Evolutionary conservation across 1,139 yeast species (phyloP), one percentile per base, ranked within the genome.

Genomic region (Pichia sp.): DNA sequence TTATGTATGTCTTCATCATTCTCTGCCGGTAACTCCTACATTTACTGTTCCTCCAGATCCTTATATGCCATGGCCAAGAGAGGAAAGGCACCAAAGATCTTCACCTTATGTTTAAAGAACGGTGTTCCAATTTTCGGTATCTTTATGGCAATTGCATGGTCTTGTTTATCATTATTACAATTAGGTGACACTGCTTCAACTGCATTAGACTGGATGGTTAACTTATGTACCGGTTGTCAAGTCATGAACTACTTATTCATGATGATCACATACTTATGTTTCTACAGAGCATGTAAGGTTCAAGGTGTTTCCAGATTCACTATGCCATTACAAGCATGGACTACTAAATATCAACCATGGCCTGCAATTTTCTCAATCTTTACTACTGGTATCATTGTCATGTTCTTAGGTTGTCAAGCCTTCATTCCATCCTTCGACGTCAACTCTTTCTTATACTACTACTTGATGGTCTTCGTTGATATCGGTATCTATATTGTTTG

Each of bases 221-320:
- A 69, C 52, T 64, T 76, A 50, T 69, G 76, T 58, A 76, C 81
- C 4, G 79, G 79, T 42, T 70, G 77, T 18, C 81, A 76, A 58
- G 60, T 75, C 37, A 60, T 74, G 52, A 76, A 73, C 54, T 74
- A 72, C 48, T 67, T 71, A 24, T 67, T 68, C 58, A 76, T 77
- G 80, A 60, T 68, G 49, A 64, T 76, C 45, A 73, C 75, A 11
- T 76, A 76, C 50, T 56, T 70, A 47, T 62, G 66, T 17, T 76
- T 75, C 59, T 71, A 67, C 60, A 62, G 67, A 42, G 79, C 80
- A 5, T 68, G 71, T 50, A 62, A 68, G 36, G 75, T 63, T 4
- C 76, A 71, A 57, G 67, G 68, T 4, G 54, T 70, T 20, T 67
- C 66, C 46, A 60, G 76, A 50, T 55, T 56, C 27, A 52, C 65